Evolutionary conservation across 805 yeast species (phyloP), one percentile per base, ranked within the genome.

Genomic region (Saccharomycopsis oosterbeekiorum): DNA sequence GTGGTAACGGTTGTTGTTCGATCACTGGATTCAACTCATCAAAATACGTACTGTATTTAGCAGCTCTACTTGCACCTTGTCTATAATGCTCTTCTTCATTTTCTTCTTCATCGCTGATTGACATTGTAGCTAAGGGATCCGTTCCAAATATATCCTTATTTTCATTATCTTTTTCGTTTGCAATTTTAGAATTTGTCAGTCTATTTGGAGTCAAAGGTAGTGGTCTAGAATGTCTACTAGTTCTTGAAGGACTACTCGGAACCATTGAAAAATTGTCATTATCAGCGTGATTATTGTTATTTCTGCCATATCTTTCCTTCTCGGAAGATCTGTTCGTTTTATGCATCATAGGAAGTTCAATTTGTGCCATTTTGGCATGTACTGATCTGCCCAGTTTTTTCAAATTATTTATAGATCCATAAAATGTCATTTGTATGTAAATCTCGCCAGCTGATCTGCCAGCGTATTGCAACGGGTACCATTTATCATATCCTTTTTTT

Each of bases 381-480:
- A 29, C 21, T 14, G 34, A 62, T 59, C 9, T 61, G 24, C 2
- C 64, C 63, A 24, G 62, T 62, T 39, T 64, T 58, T 15, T 53
- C 42, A 17, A 51, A 29, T 60, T 61, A 59, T 55, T 50, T 50
- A 56, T 69, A 1, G 76, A 70, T 1, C 97, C 94, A 69, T 89
- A 89, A 69, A 89, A 94, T 0, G 97, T 90, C 87, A 94, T 85
- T 68, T 94, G 98, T 60, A 94, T 74, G 71, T 84, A 93, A 1
- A 94, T 83, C 71, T 83, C 88, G 1, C 99, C 99, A 1, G 97
- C 97, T 60, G 86, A 83, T 67, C 84, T 83, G 21, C 83, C 85
- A 55, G 84, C 84, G 69, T 82, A 82, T 51, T 78, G 74, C 61
- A 94, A 74, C 37, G 82, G 83, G 69, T 86, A 88, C 98, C 98